phyloP scores from a whole-genome alignment of 2,329 filamentous ascomycete genomes.

The Leptosphaerulina australis region DNA sequence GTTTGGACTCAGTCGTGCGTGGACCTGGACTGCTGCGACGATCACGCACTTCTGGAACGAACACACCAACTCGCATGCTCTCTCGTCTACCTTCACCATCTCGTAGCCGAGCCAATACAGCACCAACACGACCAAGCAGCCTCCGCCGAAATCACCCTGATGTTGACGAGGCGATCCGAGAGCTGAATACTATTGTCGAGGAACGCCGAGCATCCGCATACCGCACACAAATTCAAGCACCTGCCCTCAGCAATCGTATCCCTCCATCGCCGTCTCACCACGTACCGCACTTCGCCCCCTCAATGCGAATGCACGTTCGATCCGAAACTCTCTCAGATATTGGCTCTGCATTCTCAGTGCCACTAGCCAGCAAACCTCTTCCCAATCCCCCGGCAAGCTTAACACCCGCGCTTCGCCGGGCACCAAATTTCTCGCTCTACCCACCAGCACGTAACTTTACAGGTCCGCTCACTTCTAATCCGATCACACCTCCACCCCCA shows the following conservation, averaged over 20 bases:
- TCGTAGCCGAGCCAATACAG: slow-evolving; percentile 45
- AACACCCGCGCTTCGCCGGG: slow-evolving; percentile 17
- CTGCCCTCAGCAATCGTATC: slow-evolving; percentile 36
- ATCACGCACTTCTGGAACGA: slow-evolving; percentile 34
- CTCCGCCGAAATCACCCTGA: slow-evolving; percentile 47
- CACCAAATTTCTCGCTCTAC: slow-evolving; percentile 35
- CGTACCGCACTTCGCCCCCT: slow-evolving; percentile 55
- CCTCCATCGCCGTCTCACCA: slow-evolving; percentile 48
- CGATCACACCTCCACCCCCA: slow-evolving; percentile 43
- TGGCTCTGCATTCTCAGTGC: slow-evolving; percentile 54
- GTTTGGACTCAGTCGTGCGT: slow-evolving; percentile 27
- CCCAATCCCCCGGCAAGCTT: slow-evolving; percentile 25
- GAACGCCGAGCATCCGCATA: slow-evolving; percentile 52
- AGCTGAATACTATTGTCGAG: slow-evolving; percentile 58
- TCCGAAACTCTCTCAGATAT: slow-evolving; percentile 57
- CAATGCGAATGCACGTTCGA: slow-evolving; percentile 53
- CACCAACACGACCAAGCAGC: slow-evolving; percentile 43
- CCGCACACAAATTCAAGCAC: slow-evolving; percentile 36
- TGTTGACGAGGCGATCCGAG: slow-evolving; percentile 54
- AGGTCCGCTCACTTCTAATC: slow-evolving; percentile 44
- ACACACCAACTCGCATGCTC: slow-evolving; percentile 33
- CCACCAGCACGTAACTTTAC: slow-evolving; percentile 30
- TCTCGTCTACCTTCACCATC: slow-evolving; percentile 44
- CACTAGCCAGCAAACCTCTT: slow-evolving; percentile 39
- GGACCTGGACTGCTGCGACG: slow-evolving; percentile 31